phyloP scores from a whole-genome alignment of 176 grass and related monocot genomes.

The Elaeis guineensis region DNA sequence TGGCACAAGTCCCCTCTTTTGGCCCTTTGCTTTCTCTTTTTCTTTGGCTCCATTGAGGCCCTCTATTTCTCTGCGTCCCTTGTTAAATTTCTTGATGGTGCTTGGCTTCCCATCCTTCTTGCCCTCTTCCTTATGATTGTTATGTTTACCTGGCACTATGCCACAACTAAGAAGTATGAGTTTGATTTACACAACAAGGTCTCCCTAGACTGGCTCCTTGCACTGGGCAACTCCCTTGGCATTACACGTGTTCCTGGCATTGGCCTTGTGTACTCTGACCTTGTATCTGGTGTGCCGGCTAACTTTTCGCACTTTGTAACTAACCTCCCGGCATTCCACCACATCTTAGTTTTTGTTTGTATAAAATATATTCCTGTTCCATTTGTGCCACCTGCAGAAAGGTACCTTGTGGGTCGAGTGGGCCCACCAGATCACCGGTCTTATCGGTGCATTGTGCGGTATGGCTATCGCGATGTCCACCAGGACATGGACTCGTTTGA shows the following conservation, averaged over 20 bases:
- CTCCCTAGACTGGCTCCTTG: slow-evolving; percentile 16
- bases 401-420: slow-evolving; percentile 14
- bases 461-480: slow-evolving; percentile 17
- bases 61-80: slow-evolving; percentile 13
- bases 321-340: slow-evolving; percentile 17
- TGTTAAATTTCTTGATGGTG: slow-evolving; percentile 15
- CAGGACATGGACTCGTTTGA: slow-evolving; percentile 14
- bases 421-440: slow-evolving; percentile 8
- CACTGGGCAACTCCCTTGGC: slow-evolving; percentile 12
- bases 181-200: slow-evolving; percentile 22
- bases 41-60: slow-evolving; percentile 18
- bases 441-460: slow-evolving; percentile 10
- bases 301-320: slow-evolving; percentile 18
- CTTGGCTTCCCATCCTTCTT: slow-evolving; percentile 19
- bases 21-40: slow-evolving; percentile 9
- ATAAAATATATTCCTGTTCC: slow-evolving; percentile 13
- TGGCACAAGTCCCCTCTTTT: slow-evolving; percentile 5
- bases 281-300: slow-evolving; percentile 5
- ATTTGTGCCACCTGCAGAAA: slow-evolving; percentile 9
- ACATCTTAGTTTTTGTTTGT: slow-evolving; percentile 12
- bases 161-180: slow-evolving; percentile 15
- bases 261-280: slow-evolving; percentile 12
- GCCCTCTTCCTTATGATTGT: slow-evolving; percentile 3
- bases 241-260: slow-evolving; percentile 12
- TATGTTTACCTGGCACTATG: slow-evolving; percentile 16